Evolutionary conservation across 768 basidiomycete genomes (phyloP).

Genomic region (Panellus pusillus): DNA sequence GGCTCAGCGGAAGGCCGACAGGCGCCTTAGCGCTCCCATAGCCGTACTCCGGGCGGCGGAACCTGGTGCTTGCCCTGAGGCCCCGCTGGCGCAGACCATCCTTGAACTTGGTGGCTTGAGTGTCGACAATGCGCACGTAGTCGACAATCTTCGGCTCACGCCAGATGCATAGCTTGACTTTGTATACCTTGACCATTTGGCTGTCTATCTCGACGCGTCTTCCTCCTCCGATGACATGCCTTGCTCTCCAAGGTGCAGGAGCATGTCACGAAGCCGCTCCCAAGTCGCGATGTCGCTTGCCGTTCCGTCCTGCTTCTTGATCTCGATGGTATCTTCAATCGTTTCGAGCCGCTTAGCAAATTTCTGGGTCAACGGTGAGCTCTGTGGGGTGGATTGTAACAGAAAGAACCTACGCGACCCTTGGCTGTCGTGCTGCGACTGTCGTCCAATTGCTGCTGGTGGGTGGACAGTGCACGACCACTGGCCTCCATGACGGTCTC

Average conservation of each 20-base stretch:
- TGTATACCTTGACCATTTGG: background rate
- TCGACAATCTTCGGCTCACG: background rate
- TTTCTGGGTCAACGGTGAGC: background rate
- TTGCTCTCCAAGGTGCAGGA: background rate
- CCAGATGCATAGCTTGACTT: conserved; percentile 1
- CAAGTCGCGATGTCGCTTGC: background rate
- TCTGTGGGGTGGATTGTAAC: background rate
- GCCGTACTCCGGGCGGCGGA: background rate
- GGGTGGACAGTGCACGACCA: background rate
- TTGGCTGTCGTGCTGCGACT: background rate
- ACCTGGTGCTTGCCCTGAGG: background rate
- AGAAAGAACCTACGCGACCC: background rate
- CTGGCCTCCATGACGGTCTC: background rate
- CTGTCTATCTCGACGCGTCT: background rate
- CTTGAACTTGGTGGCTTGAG: background rate
- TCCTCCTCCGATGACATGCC: conserved; percentile 10
- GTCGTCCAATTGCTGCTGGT: background rate
- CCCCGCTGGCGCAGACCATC: background rate
- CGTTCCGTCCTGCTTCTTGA: background rate
- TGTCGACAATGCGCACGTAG: background rate
- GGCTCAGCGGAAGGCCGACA: conserved; percentile 15
- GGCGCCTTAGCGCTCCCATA: conserved; percentile 5
- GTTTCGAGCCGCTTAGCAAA: background rate
- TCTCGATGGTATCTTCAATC: background rate
- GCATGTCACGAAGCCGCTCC: background rate